Conservation (phyloP, 805 yeast genomes). For the Schizosaccharomyces japonicus region DNA sequence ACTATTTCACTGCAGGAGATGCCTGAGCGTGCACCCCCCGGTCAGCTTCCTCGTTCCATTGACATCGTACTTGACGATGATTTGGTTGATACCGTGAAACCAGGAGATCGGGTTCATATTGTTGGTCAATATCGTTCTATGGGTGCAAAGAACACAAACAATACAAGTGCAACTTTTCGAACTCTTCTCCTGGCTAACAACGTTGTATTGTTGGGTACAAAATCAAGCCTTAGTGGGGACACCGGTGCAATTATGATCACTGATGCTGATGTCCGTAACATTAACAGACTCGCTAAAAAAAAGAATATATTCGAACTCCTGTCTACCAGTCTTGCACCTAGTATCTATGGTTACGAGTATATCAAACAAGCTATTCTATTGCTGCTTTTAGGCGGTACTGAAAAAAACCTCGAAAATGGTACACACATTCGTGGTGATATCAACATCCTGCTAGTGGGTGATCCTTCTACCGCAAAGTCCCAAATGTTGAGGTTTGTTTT, state of each 20-base stretch:
- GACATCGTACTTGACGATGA: constrained; percentile 90
- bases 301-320: constrained; percentile 52
- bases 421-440: constrained; percentile 96
- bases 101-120: constrained; percentile 85
- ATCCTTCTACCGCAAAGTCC: constrained; percentile 94
- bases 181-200: constrained; percentile 77
- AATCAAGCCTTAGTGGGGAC: constrained; percentile 41
- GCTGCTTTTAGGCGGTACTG: constrained; percentile 82
- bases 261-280: constrained; percentile 64
- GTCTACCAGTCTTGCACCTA: constrained; percentile 77
- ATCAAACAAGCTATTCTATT: constrained; percentile 77
- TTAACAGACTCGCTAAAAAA: constrained; percentile 51
- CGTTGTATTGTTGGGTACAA: constrained; percentile 36
- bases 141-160: constrained; percentile 37
- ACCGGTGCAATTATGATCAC: constrained; percentile 50
- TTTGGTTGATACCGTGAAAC: constrained; percentile 72
- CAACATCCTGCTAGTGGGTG: constrained; percentile 89
- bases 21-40: constrained; percentile 96
- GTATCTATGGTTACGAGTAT: constrained; percentile 78
- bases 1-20: constrained; percentile 82
- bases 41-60: constrained; percentile 80
- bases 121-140: constrained; percentile 84
- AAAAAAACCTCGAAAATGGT: constrained; percentile 80
- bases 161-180: constrained; percentile 38
- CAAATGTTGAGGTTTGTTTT: constrained; percentile 83